Evolutionary conservation across 2,329 filamentous ascomycete genomes (phyloP).

Genomic region (Cladophialophora yegresii): DNA sequence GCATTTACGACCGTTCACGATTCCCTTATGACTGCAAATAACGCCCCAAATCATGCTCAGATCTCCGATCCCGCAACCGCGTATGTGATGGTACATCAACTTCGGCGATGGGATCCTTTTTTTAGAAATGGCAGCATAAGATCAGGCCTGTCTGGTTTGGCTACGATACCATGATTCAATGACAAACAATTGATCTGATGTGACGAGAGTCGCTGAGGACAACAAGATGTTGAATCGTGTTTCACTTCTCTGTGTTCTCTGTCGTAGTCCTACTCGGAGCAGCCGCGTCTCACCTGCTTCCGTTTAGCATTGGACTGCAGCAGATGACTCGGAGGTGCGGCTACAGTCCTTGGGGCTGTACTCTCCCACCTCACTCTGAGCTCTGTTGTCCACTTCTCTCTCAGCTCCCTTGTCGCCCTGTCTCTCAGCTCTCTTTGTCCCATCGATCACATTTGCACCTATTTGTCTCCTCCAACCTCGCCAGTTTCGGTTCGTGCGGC

Average conservation of each 20-base stretch:
- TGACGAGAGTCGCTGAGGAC: not conserved
- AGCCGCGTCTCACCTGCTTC: not conserved
- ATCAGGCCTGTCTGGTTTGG: constrained; percentile 4
- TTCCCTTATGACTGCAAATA: not conserved
- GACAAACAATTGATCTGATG: not conserved
- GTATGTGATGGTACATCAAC: not conserved
- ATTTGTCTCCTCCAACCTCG: not conserved
- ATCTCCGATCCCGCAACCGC: not conserved
- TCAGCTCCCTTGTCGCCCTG: too few species aligned
- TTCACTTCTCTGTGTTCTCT: not conserved
- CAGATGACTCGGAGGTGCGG: not conserved
- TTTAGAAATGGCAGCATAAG: not conserved
- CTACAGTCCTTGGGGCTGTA: not conserved
- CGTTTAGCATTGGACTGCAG: not conserved
- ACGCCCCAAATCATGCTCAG: not conserved
- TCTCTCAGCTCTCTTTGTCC: not conserved
- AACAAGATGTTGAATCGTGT: not conserved
- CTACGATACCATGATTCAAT: constrained; percentile 12
- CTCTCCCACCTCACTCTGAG: not conserved
- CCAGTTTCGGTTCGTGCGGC: not conserved
- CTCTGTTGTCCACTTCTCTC: too few species aligned
- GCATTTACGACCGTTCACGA: constrained; percentile 1
- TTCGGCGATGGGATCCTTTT: not conserved
- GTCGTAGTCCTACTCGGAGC: not conserved
- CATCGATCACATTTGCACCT: not conserved